phyloP scores from a whole-genome alignment of 371 early-diverging fungal species.

The Conidiobolus incongruus region DNA sequence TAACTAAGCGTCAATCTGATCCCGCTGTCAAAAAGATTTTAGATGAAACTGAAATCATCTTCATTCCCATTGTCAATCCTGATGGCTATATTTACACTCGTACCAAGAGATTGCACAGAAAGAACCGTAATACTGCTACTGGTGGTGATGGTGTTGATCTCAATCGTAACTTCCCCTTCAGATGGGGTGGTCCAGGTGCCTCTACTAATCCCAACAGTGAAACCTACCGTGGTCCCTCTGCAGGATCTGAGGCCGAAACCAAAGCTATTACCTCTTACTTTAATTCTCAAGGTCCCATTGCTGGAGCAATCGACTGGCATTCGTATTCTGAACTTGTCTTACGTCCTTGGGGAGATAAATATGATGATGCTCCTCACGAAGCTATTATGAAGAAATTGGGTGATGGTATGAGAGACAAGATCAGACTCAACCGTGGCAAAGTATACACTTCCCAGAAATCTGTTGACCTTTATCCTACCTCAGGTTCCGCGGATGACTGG shows the following conservation, averaged over 20 bases:
- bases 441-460: neutral
- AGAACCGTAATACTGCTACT: conserved; percentile 9
- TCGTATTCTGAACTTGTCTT: conserved; percentile 12
- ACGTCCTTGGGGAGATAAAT: conserved; percentile 10
- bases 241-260: conserved; percentile 16
- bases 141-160: conserved; percentile 5
- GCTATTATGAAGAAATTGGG: neutral
- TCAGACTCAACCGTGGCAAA: neutral
- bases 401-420: neutral
- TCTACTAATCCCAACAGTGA: conserved; percentile 14
- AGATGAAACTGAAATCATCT: conserved; percentile 10
- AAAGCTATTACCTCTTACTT: conserved; percentile 13
- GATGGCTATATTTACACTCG: conserved; percentile 22
- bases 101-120: conserved; percentile 18
- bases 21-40: conserved; percentile 3
- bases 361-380: neutral
- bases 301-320: conserved; percentile 22
- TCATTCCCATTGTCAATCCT: conserved; percentile 22
- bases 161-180: conserved; percentile 15
- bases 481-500: conserved; percentile 4
- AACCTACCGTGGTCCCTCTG: conserved; percentile 17
- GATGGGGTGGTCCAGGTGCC: conserved; percentile 19
- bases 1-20: neutral
- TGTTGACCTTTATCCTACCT: too few species aligned
- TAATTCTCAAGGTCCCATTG: conserved; percentile 8